These are phyloP conservation scores for Anthracocystis walkeri DNA, from an alignment of 1,284 basidiomycete genomes.

Conservation along the genomic window DNA sequence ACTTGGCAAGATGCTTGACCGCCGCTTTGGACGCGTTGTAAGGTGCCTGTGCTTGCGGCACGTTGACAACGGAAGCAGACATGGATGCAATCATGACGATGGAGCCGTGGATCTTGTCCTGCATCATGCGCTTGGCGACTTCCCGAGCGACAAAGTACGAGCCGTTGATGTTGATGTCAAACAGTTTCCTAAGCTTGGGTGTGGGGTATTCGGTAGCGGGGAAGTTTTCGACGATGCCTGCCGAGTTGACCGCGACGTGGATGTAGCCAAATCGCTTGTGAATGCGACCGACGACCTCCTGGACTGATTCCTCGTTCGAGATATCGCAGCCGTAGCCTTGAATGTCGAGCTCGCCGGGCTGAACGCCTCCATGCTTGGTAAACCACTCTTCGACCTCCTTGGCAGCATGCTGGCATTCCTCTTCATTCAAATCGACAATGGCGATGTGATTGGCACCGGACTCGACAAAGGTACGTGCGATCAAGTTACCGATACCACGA, in stretches of 20 bases:
- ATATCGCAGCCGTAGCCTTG: constrained; percentile 89
- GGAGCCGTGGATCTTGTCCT: constrained; percentile 76
- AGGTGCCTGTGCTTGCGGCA: constrained; percentile 84
- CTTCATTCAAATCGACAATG: constrained; percentile 84
- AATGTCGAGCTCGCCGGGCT: constrained; percentile 77
- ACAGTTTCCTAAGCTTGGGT: constrained; percentile 75
- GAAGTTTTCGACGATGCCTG: constrained; percentile 91
- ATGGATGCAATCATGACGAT: constrained; percentile 91
- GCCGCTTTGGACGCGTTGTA: constrained; percentile 89
- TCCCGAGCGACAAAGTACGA: constrained; percentile 86
- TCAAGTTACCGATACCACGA: constrained; percentile 74
- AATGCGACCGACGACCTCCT: constrained; percentile 44
- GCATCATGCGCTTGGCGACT: constrained; percentile 77
- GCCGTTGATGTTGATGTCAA: constrained; percentile 94
- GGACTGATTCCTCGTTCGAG: constrained; percentile 76
- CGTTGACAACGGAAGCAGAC: constrained; percentile 81
- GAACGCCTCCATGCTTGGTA: constrained; percentile 75
- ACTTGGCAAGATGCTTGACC: constrained; percentile 87
- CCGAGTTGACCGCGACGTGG: constrained; percentile 72
- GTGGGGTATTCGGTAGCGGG: constrained; percentile 80
- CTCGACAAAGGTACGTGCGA: constrained; percentile 81
- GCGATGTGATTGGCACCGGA: constrained; percentile 87
- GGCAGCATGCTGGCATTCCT: constrained; percentile 80
- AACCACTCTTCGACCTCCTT: constrained; percentile 78
- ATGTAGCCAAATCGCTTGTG: constrained; percentile 80